phyloP scores from a whole-genome alignment of 139 green algal genomes.

The Ettlia oleoabundans region DNA sequence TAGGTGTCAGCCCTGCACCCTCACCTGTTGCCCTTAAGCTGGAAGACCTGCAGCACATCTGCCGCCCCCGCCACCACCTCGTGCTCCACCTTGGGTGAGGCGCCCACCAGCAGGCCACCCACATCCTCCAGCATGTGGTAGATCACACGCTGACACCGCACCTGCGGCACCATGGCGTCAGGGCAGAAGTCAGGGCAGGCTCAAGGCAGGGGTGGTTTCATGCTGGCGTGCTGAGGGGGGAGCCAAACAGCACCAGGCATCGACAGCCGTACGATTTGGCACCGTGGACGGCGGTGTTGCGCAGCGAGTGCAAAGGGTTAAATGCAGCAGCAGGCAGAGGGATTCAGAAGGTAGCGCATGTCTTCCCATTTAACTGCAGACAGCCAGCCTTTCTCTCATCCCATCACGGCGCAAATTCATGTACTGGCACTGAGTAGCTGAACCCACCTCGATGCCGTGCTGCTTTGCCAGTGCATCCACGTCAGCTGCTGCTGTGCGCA shows the following conservation, averaged over 20 bases:
- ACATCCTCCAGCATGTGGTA: slow-evolving; percentile 85
- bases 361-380: neutral
- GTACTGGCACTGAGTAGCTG: too few relatives aligned
- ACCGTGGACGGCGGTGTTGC: too few relatives aligned
- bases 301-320: too few relatives aligned
- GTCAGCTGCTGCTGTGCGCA: slow-evolving; percentile 38
- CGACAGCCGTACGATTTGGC: too few relatives aligned
- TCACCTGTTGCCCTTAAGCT: slow-evolving; percentile 39
- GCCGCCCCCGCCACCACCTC: slow-evolving; percentile 60
- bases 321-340: neutral
- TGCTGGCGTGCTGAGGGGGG: too few relatives aligned
- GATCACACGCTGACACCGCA: slow-evolving; percentile 72
- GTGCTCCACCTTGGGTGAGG: slow-evolving; percentile 35
- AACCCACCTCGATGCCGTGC: slow-evolving; percentile 57
- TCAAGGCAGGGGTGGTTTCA: neutral
- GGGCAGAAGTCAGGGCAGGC: neutral
- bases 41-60: slow-evolving; percentile 58
- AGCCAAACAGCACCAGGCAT: too few relatives aligned
- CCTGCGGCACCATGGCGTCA: neutral
- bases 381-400: neutral
- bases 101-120: slow-evolving; percentile 42
- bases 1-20: neutral
- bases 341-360: too few relatives aligned
- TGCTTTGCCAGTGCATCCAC: slow-evolving; percentile 55
- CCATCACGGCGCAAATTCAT: too few relatives aligned